phyloP scores from a whole-genome alignment of 2,329 filamentous ascomycete genomes.

The Cylindrodendrum hubeiense region DNA sequence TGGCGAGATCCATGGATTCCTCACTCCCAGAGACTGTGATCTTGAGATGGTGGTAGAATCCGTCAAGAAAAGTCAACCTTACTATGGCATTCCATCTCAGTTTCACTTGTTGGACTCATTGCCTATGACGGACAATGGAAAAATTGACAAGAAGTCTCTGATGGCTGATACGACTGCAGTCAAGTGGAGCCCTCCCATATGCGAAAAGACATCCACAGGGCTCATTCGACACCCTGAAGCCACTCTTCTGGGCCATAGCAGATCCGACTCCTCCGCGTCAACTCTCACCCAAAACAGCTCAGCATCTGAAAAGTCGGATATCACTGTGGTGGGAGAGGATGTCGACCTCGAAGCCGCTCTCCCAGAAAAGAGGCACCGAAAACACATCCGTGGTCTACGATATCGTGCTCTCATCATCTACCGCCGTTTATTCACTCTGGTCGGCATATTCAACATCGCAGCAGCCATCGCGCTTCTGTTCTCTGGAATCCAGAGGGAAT shows the following conservation, averaged over 20 bases:
- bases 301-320: slow-evolving; percentile 31
- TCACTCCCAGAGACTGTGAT: slow-evolving; percentile 53
- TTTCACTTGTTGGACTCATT: slow-evolving; percentile 58
- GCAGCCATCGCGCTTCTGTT: slow-evolving; percentile 59
- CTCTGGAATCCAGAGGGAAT: slow-evolving; percentile 49
- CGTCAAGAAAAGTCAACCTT: slow-evolving; percentile 60
- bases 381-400: slow-evolving; percentile 53
- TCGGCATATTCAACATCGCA: slow-evolving; percentile 64
- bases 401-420: slow-evolving; percentile 65
- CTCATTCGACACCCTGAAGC: slow-evolving; percentile 24
- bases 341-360: slow-evolving; percentile 48
- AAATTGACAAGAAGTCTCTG: slow-evolving; percentile 65
- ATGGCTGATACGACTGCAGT: background rate
- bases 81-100: slow-evolving; percentile 65
- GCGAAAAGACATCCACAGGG: background rate
- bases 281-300: slow-evolving; percentile 40
- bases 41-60: slow-evolving; percentile 52
- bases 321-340: slow-evolving; percentile 39
- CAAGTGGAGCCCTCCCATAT: background rate
- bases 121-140: slow-evolving; percentile 67
- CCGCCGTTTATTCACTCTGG: slow-evolving; percentile 66
- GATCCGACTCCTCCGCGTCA: slow-evolving; percentile 45
- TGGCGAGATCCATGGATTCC: slow-evolving; percentile 63
- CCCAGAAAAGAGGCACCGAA: slow-evolving; percentile 56
- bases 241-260: slow-evolving; percentile 25